Conservation (phyloP, 306 rosid species). For the Erythrophleum fordii region DNA sequence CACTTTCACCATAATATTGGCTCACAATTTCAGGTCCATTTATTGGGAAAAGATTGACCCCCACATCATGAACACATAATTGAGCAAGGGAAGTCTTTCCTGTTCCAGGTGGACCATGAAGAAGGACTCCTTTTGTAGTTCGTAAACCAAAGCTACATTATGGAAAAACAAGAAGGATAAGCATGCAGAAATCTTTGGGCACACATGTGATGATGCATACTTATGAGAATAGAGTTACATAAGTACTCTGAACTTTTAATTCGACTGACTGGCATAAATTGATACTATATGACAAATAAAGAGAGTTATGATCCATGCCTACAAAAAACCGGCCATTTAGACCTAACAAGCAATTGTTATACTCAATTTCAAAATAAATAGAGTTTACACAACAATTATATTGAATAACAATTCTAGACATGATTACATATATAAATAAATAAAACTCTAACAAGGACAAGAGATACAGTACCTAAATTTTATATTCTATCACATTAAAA, state of each 20-base stretch:
- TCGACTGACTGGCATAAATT: conserved; percentile 21
- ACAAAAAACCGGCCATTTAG: neutral
- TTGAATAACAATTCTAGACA: no score
- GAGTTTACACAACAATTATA: no score
- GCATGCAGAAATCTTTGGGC: conserved; percentile 24
- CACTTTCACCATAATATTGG: conserved; percentile 86
- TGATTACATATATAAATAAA: conserved; percentile 2
- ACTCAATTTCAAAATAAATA: conserved; percentile 32
- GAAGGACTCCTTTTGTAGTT: conserved; percentile 87
- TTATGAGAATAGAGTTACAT: neutral
- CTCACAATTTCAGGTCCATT: conserved; percentile 86
- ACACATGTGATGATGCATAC: conserved; percentile 21
- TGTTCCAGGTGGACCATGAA: conserved; percentile 96
- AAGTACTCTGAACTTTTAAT: conserved; percentile 31
- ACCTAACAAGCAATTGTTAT: conserved; percentile 11
- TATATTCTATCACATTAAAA: neutral
- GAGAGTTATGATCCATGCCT: neutral
- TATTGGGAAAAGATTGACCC: conserved; percentile 70
- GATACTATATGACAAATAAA: conserved; percentile 18
- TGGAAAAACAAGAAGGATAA: conserved; percentile 36
- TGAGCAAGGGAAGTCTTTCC: conserved; percentile 90
- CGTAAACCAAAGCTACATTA: conserved; percentile 74
- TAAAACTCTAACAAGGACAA: neutral
- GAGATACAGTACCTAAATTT: no score
- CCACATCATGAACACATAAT: conserved; percentile 73